Base-by-base conservation (phyloP, 2,329 filamentous ascomycete species). In the Curvularia spicifera region DNA sequence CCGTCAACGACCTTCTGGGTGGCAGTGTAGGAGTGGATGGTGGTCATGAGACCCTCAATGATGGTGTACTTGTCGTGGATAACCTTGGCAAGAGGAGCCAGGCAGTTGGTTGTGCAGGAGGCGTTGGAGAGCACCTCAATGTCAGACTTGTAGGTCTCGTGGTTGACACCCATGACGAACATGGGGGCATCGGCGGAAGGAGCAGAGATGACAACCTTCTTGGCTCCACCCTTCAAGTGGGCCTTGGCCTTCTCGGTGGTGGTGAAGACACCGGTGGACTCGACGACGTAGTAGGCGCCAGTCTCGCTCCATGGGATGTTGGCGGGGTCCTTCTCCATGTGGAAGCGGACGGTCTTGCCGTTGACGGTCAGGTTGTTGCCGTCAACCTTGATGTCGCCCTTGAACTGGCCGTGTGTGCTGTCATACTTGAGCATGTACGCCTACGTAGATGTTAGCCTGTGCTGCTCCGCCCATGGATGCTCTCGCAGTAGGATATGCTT, bases 371-470 rank as follows among this genome's bases (percentile, higher is more conserved):
- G 87, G 79, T 85, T 84, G 70, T 90, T 86, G 74, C 85, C 87
- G 62, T 88, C 84, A 78, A 90, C 84, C 81, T 88, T 82, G 81
- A 98, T 87, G 62, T 90, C 89, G 74, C 94, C 94, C 86, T 97
- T 96, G 91, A 98, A 99, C 80, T 87, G 80, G 74, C 95, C 95
- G 88, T 99, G 95, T 81, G 91, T 93, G 75, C 91, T 93, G 87
- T 99, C 95, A 82, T 98, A 98, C 87, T 96, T 96, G 84, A 99
- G 90, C 95, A 98, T 98, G 89, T 98, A 98, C 79, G 91, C 91
- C 93, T 97, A 67, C 37, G 44, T n/a, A 15, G 15, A 28, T 56
- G 73, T 79, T 61, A 79, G 77, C 64, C 45, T 50, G 42, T 46
- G 26, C 24, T 33, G 5, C 24, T 44, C 20, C 33, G 6, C 13